Percentiles rank a stretch among this genome's conserved stretches.
Evolutionary conservation across 1,139 yeast species (phyloP).

Genomic region (Blastobotrys elegans): DNA sequence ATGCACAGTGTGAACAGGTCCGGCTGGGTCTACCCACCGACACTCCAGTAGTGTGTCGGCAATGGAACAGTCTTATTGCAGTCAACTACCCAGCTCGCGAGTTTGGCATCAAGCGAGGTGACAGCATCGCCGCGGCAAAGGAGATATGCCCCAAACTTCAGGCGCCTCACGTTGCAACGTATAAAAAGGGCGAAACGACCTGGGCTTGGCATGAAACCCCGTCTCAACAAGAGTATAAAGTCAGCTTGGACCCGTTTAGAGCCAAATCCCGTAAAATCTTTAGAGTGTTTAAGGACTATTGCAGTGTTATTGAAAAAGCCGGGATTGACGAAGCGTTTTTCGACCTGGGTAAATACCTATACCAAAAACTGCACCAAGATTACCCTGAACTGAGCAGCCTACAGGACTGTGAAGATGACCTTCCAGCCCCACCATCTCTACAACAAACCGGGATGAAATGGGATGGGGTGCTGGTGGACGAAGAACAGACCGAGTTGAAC

Average conservation of each 20-base stretch:
- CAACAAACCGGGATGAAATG: slow-evolving; percentile 37
- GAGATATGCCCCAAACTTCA: slow-evolving; percentile 70
- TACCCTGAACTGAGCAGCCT: slow-evolving; percentile 35
- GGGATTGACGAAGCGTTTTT: slow-evolving; percentile 92
- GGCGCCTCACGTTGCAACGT: slow-evolving; percentile 91
- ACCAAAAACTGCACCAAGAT: slow-evolving; percentile 32
- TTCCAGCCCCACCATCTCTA: slow-evolving; percentile 43
- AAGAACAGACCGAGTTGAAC: slow-evolving; percentile 22
- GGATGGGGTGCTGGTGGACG: slow-evolving; percentile 26
- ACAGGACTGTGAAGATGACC: slow-evolving; percentile 25
- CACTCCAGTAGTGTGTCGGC: slow-evolving; percentile 91
- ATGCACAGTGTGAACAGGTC: slow-evolving; percentile 84
- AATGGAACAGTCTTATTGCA: slow-evolving; percentile 87
- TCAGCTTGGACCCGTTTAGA: slow-evolving; percentile 85
- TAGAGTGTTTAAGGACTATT: slow-evolving; percentile 46
- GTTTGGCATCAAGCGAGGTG: slow-evolving; percentile 78
- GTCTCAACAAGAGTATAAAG: slow-evolving; percentile 56
- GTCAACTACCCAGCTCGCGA: slow-evolving; percentile 75
- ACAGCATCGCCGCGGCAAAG: slow-evolving; percentile 59
- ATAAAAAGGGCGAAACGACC: slow-evolving; percentile 73
- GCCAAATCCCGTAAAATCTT: slow-evolving; percentile 80
- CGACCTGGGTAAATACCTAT: slow-evolving; percentile 63
- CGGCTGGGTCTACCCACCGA: slow-evolving; percentile 57
- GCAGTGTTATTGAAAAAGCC: slow-evolving; percentile 67
- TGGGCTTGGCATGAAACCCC: slow-evolving; percentile 69